These are phyloP conservation scores for Sporothrix protearum DNA, from an alignment of 2,329 filamentous ascomycete genomes.

Conservation along the genomic window DNA sequence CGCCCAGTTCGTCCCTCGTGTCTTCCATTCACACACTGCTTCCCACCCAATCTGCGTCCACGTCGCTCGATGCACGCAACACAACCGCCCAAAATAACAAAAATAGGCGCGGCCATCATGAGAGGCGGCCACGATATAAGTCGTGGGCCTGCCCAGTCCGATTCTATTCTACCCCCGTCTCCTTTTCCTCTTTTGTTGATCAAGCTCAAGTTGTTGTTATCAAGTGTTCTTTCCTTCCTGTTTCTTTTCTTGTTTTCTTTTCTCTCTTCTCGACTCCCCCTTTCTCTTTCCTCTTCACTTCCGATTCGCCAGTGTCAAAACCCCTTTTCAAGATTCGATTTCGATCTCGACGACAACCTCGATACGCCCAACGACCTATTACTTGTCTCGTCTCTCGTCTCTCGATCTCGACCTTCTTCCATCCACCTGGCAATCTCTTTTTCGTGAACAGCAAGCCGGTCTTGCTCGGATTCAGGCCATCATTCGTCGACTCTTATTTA, in stretches of 20 bases:
- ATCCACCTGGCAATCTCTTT: conserved; percentile 27
- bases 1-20: conserved; percentile 27
- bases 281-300: not conserved
- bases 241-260: conserved; percentile 6
- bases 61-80: conserved; percentile 19
- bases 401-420: not conserved
- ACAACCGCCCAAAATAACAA: not conserved
- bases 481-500: conserved; percentile 35
- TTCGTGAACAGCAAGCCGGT: conserved; percentile 55
- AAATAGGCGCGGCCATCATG: conserved; percentile 37
- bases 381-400: not conserved
- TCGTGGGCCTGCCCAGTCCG: conserved; percentile 39
- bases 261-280: not conserved
- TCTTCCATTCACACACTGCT: conserved; percentile 25
- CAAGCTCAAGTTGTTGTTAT: conserved; percentile 35
- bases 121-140: conserved; percentile 56
- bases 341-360: not conserved
- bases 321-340: not conserved
- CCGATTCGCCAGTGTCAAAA: conserved; percentile 12
- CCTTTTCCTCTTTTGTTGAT: conserved; percentile 38
- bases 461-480: conserved; percentile 56
- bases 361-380: not conserved
- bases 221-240: conserved; percentile 19
- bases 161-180: conserved; percentile 28
- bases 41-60: conserved; percentile 20